Conservation (phyloP, 768 basidiomycete species). For the Kwoniella dendrophila region DNA sequence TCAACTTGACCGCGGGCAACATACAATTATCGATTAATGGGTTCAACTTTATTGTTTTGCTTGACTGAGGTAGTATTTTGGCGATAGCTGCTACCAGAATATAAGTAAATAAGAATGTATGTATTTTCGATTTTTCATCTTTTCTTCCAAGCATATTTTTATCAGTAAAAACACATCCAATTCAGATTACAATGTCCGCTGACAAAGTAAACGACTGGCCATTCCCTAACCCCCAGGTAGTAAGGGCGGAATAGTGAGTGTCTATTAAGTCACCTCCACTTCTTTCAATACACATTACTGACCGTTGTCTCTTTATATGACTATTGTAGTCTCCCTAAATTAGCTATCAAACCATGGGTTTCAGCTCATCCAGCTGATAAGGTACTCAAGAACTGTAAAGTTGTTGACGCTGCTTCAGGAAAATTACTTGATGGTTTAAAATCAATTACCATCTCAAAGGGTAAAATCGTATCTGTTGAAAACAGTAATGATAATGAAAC, state of each 20-base stretch:
- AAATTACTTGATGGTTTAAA: conserved; percentile 45
- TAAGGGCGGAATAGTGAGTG: conserved; percentile 9
- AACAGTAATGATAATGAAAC: conserved; percentile 11
- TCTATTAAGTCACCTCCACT: background rate
- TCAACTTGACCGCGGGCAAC: too few relatives aligned
- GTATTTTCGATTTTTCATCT: too few relatives aligned
- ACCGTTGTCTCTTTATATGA: background rate
- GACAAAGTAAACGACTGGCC: too few relatives aligned
- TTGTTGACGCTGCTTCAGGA: conserved; percentile 55
- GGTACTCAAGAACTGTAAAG: conserved; percentile 54
- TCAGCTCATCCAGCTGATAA: conserved; percentile 36
- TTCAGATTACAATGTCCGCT: too few relatives aligned
- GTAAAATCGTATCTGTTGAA: conserved; percentile 41
- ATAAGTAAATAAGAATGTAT: too few relatives aligned
- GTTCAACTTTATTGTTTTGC: too few relatives aligned
- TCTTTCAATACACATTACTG: background rate
- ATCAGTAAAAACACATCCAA: too few relatives aligned
- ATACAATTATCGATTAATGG: too few relatives aligned
- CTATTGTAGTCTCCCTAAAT: conserved; percentile 45
- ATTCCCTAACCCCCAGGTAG: conserved; percentile 7
- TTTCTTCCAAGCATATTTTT: too few relatives aligned
- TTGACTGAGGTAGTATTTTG: too few relatives aligned
- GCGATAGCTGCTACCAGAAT: too few relatives aligned
- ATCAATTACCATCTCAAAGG: conserved; percentile 50
- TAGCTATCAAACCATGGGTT: conserved; percentile 60